A percentile compares a stretch with the other conserved stretches of the same genome.
Evolutionary conservation across 345 rosid genomes (phyloP).

Genomic region (Linum lewisii): DNA sequence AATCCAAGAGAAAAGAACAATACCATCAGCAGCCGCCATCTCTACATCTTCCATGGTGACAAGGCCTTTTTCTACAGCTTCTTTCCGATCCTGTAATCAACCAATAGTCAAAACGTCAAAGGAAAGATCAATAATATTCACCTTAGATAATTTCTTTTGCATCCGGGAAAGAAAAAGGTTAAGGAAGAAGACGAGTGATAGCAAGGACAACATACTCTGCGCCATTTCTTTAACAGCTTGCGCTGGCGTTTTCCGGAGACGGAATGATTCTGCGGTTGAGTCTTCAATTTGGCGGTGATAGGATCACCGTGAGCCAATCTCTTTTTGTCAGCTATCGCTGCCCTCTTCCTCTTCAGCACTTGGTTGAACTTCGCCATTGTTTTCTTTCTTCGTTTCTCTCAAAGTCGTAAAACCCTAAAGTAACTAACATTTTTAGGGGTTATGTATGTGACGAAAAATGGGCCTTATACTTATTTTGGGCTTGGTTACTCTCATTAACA

Average conservation of each 20-base stretch:
- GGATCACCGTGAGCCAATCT: conserved; percentile 67
- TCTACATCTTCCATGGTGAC: conserved; percentile 68
- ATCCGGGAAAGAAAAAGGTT: not conserved
- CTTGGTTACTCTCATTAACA: no score
- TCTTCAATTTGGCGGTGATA: conserved; percentile 42
- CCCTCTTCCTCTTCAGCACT: conserved; percentile 66
- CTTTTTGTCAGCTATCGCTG: conserved; percentile 39
- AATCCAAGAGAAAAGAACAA: not conserved
- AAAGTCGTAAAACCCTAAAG: not conserved
- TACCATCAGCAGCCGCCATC: conserved; percentile 52
- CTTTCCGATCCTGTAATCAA: conserved; percentile 57
- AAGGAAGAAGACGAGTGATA: not conserved
- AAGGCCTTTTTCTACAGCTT: conserved; percentile 56
- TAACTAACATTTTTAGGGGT: not conserved
- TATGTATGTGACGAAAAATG: not conserved
- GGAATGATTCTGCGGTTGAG: conserved; percentile 30
- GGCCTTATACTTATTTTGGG: no score
- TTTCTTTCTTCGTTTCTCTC: not conserved
- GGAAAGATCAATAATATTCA: not conserved
- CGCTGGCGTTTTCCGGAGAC: conserved; percentile 75
- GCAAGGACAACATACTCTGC: conserved; percentile 31
- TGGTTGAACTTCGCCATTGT: conserved; percentile 83
- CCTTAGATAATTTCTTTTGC: not conserved
- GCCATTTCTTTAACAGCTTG: conserved; percentile 73
- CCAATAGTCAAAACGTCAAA: not conserved